These are phyloP conservation scores for Logfia minima DNA, from an alignment of 129 eudicot species.

Conservation along the genomic window DNA sequence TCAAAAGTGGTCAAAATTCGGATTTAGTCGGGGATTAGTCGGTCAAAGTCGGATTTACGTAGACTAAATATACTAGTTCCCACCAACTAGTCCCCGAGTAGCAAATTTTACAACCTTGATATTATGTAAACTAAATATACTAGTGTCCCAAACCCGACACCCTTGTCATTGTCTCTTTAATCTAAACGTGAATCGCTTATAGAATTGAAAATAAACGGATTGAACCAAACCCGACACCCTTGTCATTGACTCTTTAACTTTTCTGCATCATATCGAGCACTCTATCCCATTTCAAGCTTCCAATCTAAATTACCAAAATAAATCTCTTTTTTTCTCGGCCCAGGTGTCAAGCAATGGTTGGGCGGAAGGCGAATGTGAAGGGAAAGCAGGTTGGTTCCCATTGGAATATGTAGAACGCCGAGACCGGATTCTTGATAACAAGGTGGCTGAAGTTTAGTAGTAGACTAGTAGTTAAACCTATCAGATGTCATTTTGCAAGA, in stretches of 20 bases:
- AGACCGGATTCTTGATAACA: slow-evolving; percentile 80
- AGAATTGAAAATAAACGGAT: not conserved
- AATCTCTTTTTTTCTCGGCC: not conserved
- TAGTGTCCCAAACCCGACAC: no score
- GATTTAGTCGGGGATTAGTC: no score
- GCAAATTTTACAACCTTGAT: no score
- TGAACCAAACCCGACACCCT: not conserved
- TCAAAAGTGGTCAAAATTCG: no score
- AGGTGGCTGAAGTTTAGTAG: slow-evolving; percentile 60
- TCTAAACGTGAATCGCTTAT: not conserved
- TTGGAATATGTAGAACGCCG: slow-evolving; percentile 77
- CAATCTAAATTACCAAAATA: not conserved
- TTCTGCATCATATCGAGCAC: not conserved
- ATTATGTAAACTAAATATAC: not conserved
- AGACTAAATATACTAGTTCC: no score
- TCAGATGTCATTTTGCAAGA: slow-evolving; percentile 4
- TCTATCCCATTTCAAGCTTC: not conserved
- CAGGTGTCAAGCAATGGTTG: slow-evolving; percentile 92
- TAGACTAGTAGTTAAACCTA: slow-evolving; percentile 28
- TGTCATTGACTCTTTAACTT: not conserved
- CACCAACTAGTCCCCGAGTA: no score
- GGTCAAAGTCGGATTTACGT: no score
- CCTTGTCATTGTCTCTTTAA: no score
- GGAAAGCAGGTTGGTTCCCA: slow-evolving; percentile 98
- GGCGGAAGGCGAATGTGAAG: slow-evolving; percentile 99